These are phyloP conservation scores for Lantana camara DNA, from an alignment of 257 asterid genomes.

Conservation along the genomic window DNA sequence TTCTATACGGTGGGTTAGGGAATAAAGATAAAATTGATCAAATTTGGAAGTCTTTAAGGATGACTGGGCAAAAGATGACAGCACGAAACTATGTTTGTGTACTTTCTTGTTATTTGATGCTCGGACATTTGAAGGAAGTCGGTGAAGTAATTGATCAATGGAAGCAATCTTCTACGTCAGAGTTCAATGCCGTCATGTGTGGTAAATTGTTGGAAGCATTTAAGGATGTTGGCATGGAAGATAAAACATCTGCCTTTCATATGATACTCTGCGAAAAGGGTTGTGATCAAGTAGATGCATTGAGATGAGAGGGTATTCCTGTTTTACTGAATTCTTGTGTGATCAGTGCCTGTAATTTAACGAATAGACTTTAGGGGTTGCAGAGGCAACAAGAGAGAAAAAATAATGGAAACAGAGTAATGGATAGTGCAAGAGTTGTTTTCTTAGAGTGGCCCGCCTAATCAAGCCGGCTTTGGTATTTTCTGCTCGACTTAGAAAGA, in stretches of 20 bases:
- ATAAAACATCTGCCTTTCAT: conserved; percentile 45
- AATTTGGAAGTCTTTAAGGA: conserved; percentile 74
- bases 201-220: conserved; percentile 51
- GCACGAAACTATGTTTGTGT: conserved; percentile 66
- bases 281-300: conserved; percentile 35
- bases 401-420: conserved; percentile 13
- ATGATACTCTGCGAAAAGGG: conserved; percentile 53
- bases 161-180: conserved; percentile 70
- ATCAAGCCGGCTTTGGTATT: too few species aligned
- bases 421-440: background rate
- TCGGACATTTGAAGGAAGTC: conserved; percentile 72
- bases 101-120: conserved; percentile 75
- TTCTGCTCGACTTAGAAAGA: too few species aligned
- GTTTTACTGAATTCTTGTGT: background rate
- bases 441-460: too few species aligned
- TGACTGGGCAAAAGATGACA: conserved; percentile 76
- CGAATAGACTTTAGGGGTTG: conserved; percentile 3
- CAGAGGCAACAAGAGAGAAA: background rate
- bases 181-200: conserved; percentile 58
- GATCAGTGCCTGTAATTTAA: conserved; percentile 7
- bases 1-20: conserved; percentile 74
- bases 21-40: conserved; percentile 72
- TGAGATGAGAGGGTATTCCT: conserved; percentile 25
- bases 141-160: conserved; percentile 74
- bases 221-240: conserved; percentile 53